A percentile compares a stretch with the other conserved stretches of the same genome.
These are phyloP conservation scores for Sphaerulina vaccinii DNA, from an alignment of 2,329 filamentous ascomycete species.

Conservation along the genomic window DNA sequence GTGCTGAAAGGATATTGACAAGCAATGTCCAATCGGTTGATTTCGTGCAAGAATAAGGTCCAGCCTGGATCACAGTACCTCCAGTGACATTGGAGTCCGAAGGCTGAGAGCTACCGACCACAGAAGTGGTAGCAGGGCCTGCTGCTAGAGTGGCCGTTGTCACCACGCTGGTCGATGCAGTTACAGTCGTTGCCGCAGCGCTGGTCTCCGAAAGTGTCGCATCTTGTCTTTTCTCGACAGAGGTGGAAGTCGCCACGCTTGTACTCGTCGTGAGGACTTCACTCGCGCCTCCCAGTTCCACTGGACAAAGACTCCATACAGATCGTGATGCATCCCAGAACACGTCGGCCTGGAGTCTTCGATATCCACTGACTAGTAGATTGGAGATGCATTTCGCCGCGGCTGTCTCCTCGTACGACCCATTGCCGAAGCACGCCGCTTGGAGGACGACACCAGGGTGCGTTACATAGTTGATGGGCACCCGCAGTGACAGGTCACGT, in stretches of 20 bases:
- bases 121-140: slow-evolving; percentile 12
- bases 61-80: slow-evolving; percentile 42
- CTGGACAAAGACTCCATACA: slow-evolving; percentile 62
- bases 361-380: slow-evolving; percentile 59
- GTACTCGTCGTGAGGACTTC: slow-evolving; percentile 18
- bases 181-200: slow-evolving; percentile 8
- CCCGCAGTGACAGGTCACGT: slow-evolving; percentile 57
- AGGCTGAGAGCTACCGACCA: background rate
- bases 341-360: slow-evolving; percentile 58
- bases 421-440: slow-evolving; percentile 57
- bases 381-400: slow-evolving; percentile 61
- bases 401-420: slow-evolving; percentile 52
- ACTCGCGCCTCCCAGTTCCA: slow-evolving; percentile 41
- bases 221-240: background rate
- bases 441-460: slow-evolving; percentile 56
- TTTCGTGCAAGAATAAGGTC: slow-evolving; percentile 55
- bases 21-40: slow-evolving; percentile 53
- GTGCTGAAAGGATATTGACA: slow-evolving; percentile 52
- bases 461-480: slow-evolving; percentile 64
- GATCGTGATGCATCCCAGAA: slow-evolving; percentile 60
- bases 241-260: slow-evolving; percentile 10
- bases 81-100: slow-evolving; percentile 9
- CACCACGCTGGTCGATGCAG: slow-evolving; percentile 6
- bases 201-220: slow-evolving; percentile 3
- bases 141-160: slow-evolving; percentile 7